These are phyloP conservation scores for Dipodascus geniculatus DNA, from an alignment of 805 yeast species.

Conservation along the genomic window DNA sequence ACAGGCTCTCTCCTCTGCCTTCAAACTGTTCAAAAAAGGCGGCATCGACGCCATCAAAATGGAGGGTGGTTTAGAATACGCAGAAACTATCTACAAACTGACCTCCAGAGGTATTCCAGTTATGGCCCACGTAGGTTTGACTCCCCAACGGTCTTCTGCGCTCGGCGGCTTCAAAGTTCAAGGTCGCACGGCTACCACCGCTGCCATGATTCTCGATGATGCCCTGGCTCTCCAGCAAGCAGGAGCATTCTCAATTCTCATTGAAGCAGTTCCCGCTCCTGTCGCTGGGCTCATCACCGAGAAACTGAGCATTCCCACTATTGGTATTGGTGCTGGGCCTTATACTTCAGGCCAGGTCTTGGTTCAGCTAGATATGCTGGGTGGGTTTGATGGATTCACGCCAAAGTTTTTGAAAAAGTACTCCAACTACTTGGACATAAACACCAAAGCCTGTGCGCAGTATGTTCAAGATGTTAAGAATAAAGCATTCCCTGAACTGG, in stretches of 20 bases:
- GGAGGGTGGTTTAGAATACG: conserved; percentile 64
- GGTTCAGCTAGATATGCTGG: conserved; percentile 75
- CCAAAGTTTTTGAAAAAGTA: conserved; percentile 75
- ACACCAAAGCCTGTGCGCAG: conserved; percentile 37
- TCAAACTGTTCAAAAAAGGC: conserved; percentile 41
- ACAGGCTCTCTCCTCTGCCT: conserved; percentile 51
- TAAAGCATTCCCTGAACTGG: conserved; percentile 47
- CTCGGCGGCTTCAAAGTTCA: conserved; percentile 85
- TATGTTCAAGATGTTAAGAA: conserved; percentile 52
- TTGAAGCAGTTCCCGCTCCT: conserved; percentile 79
- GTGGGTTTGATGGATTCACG: conserved; percentile 39
- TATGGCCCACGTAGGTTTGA: conserved; percentile 82
- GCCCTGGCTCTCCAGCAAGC: conserved; percentile 59
- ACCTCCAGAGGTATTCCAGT: conserved; percentile 72
- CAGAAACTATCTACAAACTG: conserved; percentile 42
- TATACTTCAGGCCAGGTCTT: conserved; percentile 79
- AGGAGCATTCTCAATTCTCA: conserved; percentile 63
- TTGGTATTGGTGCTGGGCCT: conserved; percentile 94
- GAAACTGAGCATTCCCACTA: conserved; percentile 58
- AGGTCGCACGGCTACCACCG: conserved; percentile 46
- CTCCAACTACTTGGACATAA: conserved; percentile 36
- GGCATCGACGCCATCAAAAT: conserved; percentile 64
- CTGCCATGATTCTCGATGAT: conserved; percentile 47
- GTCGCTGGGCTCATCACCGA: conserved; percentile 56
- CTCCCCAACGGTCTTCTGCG: conserved; percentile 75